A percentile compares a stretch with the other conserved stretches of the same genome.
Conservation (phyloP, 768 basidiomycete genomes). For the Termitomyces eurrhizus region DNA sequence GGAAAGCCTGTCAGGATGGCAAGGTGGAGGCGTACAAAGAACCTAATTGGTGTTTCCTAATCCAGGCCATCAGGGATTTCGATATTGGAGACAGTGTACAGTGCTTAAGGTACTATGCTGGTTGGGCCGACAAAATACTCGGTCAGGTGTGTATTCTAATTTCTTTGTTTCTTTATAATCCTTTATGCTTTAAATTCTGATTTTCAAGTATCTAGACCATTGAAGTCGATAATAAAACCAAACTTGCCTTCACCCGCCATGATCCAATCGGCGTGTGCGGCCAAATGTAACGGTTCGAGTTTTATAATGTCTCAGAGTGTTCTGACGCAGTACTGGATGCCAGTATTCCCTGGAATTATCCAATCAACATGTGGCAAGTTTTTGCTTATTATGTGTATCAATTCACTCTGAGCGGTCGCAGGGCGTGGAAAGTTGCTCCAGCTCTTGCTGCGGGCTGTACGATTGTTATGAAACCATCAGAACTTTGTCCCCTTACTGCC, state of each 20-base stretch:
- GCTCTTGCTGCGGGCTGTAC: constrained; percentile 90
- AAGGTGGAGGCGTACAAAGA: constrained; percentile 20
- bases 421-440: constrained; percentile 91
- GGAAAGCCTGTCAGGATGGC: constrained; percentile 77
- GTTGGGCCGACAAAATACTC: constrained; percentile 92
- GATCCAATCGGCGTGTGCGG: constrained; percentile 95
- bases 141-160: constrained; percentile 61
- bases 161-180: not conserved
- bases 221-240: constrained; percentile 75
- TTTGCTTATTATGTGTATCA: not conserved
- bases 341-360: constrained; percentile 93
- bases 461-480: constrained; percentile 93
- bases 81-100: constrained; percentile 78
- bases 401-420: constrained; percentile 20
- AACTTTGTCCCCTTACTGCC: constrained; percentile 80
- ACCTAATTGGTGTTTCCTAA: not conserved
- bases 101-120: constrained; percentile 88
- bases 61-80: constrained; percentile 49
- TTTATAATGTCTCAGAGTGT: not conserved
- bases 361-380: constrained; percentile 77
- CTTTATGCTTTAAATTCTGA: constrained; percentile 1
- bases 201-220: constrained; percentile 46
- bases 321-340: not conserved
- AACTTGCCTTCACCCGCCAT: constrained; percentile 81
- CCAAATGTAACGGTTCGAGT: constrained; percentile 61